Base-by-base conservation (phyloP, 768 basidiomycete species). In the Serendipita indica region DNA sequence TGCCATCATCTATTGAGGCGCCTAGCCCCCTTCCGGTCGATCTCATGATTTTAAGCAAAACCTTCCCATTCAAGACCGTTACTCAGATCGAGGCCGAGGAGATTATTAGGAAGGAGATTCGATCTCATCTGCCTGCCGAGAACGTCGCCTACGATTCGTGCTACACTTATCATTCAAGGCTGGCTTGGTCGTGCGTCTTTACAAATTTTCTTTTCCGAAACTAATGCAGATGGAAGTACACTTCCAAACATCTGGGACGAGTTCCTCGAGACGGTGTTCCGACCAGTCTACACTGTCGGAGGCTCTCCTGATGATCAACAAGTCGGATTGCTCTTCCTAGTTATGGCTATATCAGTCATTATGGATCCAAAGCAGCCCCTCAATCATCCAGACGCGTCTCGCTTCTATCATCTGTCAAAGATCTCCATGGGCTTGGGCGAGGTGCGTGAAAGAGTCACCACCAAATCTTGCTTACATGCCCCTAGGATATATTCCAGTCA, bases 151-250 rank as follows among this genome's bases (percentile, higher is more conserved):
- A 54, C n/a, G 49, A 54, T 12, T 22, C 30, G 30, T 25, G 22
- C n/a, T 7, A 4, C 10, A 16, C 30, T 18, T 30, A 54, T n/a
- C 30, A 22, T 27, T 4, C 16, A 22, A 18, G 49, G n/a, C 22
- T 54, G n/a, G 49, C 49, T 20, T 54, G 49, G 49, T 27, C 49
- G 49, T 54, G 32, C 49, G 49, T 54, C 4, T 18, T n/a, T 22
- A 54, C 30, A 4, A 46, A 33, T 54, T 10, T 18, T 22, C 7
- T 28, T 22, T n/a, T 54, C 49, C 10, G 12, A 54, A 16, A 54
- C 49, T 54, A 20, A 54, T 43, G 6, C 2, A 22, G 30, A 30
- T 27, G 22, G 20, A 22, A 54, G 49, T 16, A 33, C 16, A 4
- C n/a, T 28, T 6, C 20, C 12, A 4, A 33, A 7, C 7, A 16